Base-by-base conservation (phyloP, 2,329 filamentous ascomycete genomes). In the Sphaerostilbella broomeana region DNA sequence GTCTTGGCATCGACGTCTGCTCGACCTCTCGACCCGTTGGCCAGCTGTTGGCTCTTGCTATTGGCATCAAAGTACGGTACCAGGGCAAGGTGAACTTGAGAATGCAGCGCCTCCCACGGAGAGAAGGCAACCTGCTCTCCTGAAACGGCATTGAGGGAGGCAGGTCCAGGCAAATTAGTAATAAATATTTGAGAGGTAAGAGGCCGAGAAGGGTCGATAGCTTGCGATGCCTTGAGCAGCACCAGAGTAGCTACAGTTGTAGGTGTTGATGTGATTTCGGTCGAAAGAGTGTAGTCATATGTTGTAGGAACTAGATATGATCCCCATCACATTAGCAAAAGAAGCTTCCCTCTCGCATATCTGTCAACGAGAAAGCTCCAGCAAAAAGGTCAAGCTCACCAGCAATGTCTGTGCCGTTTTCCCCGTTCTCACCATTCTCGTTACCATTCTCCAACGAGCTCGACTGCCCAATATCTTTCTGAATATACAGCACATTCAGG, bases 1-100 rank as follows among this genome's bases (percentile, higher is more conserved):
- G 87, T 94, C 68, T 94, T 94, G 30, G 86, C 81, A 56, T 97
- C 92, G 35, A 86, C 80, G 55, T 97, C 89, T n/a, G n/a, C n/a
- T 54, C 87, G 80, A 47, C 79, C 81, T 56, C 86, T 82, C 39
- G 72, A 68, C 12, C 79, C 78, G 56, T 75, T 77, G 42, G 68
- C 67, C 35, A 76, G 65, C 57, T 87, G 84, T 53, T 87, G 82
- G 47, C 74, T 84, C 66, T 88, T 90, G 43, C 89, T 94, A 61
- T 88, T 94, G 52, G 89, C 90, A 69, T 99, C 90, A 59, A 98
- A 98, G 64, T 95, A 97, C 26, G 94, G 92, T 53, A 86, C 87
- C 57, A 98, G 71, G 50, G 86, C 88, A 60, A 88, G 83, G 63
- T 95, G 89, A 50, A 99, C 78, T 54, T 95, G 77, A 43, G 90